Conservation (phyloP, 208 protist genomes). For the Borovskyia barvae region DNA sequence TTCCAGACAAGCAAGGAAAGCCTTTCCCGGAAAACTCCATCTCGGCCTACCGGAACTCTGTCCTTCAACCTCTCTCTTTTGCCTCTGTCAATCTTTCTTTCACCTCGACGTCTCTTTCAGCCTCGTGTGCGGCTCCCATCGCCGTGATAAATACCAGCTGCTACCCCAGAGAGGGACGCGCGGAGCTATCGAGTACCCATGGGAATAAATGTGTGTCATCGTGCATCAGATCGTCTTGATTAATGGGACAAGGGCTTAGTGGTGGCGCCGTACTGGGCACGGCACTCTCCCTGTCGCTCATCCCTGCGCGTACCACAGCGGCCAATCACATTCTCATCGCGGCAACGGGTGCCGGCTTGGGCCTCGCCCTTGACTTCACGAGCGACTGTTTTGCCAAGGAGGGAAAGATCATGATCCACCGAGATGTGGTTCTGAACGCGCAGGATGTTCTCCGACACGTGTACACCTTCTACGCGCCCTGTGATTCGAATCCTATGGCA, state of each 20-base stretch:
- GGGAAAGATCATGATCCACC: slow-evolving; percentile 82
- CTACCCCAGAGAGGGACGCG: too few species aligned
- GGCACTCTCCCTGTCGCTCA: slow-evolving; percentile 54
- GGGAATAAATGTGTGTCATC: neutral
- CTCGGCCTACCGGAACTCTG: too few species aligned
- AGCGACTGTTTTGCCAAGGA: slow-evolving; percentile 79
- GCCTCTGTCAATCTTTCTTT: neutral
- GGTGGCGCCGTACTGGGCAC: slow-evolving; percentile 61
- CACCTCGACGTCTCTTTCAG: neutral
- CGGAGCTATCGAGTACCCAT: too few species aligned
- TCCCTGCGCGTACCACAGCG: slow-evolving; percentile 44
- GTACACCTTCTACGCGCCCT: slow-evolving; percentile 86
- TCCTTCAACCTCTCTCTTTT: neutral
- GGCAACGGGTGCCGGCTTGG: slow-evolving; percentile 44
- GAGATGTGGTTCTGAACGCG: slow-evolving; percentile 82
- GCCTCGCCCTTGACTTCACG: slow-evolving; percentile 78
- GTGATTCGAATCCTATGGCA: slow-evolving; percentile 63
- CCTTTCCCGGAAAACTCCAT: too few species aligned
- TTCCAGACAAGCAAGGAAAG: too few species aligned
- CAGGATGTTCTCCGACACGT: slow-evolving; percentile 82
- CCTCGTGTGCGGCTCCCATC: neutral
- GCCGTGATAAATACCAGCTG: too few species aligned
- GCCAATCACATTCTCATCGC: slow-evolving; percentile 67
- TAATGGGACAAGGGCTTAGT: slow-evolving; percentile 86
- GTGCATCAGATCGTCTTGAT: slow-evolving; percentile 23